Evolutionary conservation across 2,329 filamentous ascomycete species (phyloP), one percentile per base, ranked within the genome.

Genomic region (Venturia pyrina): DNA sequence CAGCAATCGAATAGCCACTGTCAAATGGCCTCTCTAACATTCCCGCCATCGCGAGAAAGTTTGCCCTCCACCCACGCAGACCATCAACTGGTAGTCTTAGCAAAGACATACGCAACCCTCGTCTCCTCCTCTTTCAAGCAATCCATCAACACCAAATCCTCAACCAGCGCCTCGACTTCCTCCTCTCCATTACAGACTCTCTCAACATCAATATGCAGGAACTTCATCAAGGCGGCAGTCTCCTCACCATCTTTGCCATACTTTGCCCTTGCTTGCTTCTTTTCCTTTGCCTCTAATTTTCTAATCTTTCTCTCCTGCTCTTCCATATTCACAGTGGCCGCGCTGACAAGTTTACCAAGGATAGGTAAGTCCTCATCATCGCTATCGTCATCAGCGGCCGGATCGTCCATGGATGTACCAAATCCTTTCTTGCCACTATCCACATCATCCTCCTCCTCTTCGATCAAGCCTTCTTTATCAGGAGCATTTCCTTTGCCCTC

Each of bases 191-290:
- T 72, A 13, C 67, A 66, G 3, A 76, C 66, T 15, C 70, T 66
- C 21, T 70, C 73, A 10, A 74, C 71, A 64, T 85, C 80, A 43
- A 85, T 75, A 70, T 85, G 83, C 7, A 73, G 73, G 69, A 84
- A 85, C 67, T 80, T 77, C 82, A 85, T 84, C 57, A 85, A 71
- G 67, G 81, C 79, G 59, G 75, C 71, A 74, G 83, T 75, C 69
- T 81, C 82, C 1, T 73, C 74, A 50, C 68, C 73, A 40, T 70
- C 69, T 63, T 72, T 76, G 40, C 73, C 72, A 65, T 34, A 28
- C 10, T 56, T 64, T 6, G n/a, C 46, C 17, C 13, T 56, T 11
- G 75, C 72, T 13, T 81, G 74, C 56, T 72, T 72, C 19, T 73
- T 75, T 66, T 83, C 78, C 64, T 82, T 76, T 24, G 73, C 76